Percentiles rank a stretch among this genome's conserved stretches.
phyloP scores from a whole-genome alignment of 2,329 filamentous ascomycete species.

The Cryphonectria radicalis region DNA sequence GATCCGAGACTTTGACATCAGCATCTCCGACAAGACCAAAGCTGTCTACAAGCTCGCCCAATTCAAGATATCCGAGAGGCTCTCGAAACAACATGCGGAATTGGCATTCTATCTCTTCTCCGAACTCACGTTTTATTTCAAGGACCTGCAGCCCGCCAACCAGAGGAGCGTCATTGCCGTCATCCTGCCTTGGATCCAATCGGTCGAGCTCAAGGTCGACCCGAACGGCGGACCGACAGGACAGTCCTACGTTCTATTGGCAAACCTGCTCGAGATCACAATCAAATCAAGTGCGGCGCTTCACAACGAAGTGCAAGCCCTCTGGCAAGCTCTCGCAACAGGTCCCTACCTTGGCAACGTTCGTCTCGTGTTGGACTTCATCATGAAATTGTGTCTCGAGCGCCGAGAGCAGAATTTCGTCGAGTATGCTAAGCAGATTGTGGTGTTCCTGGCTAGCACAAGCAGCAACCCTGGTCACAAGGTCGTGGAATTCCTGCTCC shows the following conservation, averaged over 20 bases:
- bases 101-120: slow-evolving; percentile 94
- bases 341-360: slow-evolving; percentile 94
- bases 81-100: slow-evolving; percentile 87
- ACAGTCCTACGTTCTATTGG: slow-evolving; percentile 90
- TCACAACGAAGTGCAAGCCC: slow-evolving; percentile 94
- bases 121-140: slow-evolving; percentile 93
- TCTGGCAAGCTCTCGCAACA: slow-evolving; percentile 95
- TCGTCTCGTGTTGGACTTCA: slow-evolving; percentile 91
- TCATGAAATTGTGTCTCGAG: slow-evolving; percentile 91
- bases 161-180: slow-evolving; percentile 95
- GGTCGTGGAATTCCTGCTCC: slow-evolving; percentile 89
- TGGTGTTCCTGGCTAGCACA: slow-evolving; percentile 90
- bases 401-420: slow-evolving; percentile 97
- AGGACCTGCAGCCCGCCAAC: slow-evolving; percentile 77
- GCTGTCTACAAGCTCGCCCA: slow-evolving; percentile 97
- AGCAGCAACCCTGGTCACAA: slow-evolving; percentile 76
- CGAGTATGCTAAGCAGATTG: slow-evolving; percentile 96
- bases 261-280: slow-evolving; percentile 94
- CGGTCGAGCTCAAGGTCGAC: slow-evolving; percentile 88
- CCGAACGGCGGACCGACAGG: slow-evolving; percentile 89
- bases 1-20: slow-evolving; percentile 96
- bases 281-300: slow-evolving; percentile 86
- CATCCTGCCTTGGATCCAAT: slow-evolving; percentile 94
- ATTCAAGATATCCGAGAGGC: slow-evolving; percentile 90
- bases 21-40: slow-evolving; percentile 97